Conservation (phyloP, 495 filamentous ascomycete species). For the Ascobolus immersus region DNA sequence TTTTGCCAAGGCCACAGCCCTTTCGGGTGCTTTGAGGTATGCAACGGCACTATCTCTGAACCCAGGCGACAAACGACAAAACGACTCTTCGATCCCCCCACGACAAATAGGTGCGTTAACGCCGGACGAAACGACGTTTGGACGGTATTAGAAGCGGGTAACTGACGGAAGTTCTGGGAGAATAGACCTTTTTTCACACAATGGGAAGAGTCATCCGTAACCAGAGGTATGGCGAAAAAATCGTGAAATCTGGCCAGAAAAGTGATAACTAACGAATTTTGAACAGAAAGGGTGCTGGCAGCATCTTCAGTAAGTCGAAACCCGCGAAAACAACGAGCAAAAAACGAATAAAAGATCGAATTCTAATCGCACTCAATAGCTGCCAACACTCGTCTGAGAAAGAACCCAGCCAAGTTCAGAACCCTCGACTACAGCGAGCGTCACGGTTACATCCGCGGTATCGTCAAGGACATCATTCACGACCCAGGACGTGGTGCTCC, state of each 20-base stretch:
- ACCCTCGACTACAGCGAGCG: constrained; percentile 83
- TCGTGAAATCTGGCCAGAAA: too few species aligned
- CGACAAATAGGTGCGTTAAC: too few species aligned
- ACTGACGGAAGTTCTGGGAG: too few species aligned
- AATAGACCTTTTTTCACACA: too few species aligned
- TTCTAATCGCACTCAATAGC: constrained; percentile 28
- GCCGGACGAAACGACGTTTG: too few species aligned
- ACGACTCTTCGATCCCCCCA: too few species aligned
- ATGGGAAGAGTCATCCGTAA: constrained; percentile 1
- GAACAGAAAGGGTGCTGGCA: constrained; percentile 87
- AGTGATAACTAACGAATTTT: constrained; percentile 8
- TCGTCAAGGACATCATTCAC: constrained; percentile 98
- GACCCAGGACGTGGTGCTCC: constrained; percentile 95
- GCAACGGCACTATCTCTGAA: too few species aligned
- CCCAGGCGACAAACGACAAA: too few species aligned
- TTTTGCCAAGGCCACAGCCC: too few species aligned
- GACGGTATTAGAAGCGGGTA: too few species aligned
- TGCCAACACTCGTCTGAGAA: constrained; percentile 77
- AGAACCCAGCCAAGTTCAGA: constrained; percentile 71
- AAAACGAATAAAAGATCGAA: constrained; percentile 12
- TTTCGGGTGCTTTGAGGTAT: too few species aligned
- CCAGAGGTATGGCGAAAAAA: too few species aligned
- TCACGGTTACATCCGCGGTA: constrained; percentile 86
- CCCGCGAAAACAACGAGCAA: constrained; percentile 4
- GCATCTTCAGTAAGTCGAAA: constrained; percentile 68